These are phyloP conservation scores for Pythium vanterpoolii DNA, from an alignment of 352 stramenopile species.

Conservation along the genomic window DNA sequence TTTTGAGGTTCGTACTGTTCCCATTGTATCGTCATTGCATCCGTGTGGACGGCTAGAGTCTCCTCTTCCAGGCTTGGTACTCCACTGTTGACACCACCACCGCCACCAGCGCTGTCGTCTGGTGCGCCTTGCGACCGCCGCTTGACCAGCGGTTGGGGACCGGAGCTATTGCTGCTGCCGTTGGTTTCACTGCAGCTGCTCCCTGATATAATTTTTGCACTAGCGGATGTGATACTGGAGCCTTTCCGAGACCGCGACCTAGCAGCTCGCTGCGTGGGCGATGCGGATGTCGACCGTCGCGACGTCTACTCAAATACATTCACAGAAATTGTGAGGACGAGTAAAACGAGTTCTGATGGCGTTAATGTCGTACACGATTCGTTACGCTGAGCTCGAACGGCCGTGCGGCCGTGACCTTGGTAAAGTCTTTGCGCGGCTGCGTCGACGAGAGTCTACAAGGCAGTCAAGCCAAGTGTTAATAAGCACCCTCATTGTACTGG, in stretches of 20 bases:
- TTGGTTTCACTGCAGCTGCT: neutral
- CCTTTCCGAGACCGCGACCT: conserved; percentile 2
- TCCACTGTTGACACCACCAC: neutral
- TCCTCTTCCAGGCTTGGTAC: neutral
- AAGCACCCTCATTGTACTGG: neutral
- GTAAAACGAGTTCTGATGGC: no score
- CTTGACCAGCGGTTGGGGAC: neutral
- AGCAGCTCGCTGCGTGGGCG: conserved; percentile 9
- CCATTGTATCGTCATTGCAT: neutral
- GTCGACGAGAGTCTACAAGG: conserved; percentile 12
- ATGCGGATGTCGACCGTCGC: conserved; percentile 18
- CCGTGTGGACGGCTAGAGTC: no score
- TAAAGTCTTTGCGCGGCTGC: conserved; percentile 50
- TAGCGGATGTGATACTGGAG: neutral
- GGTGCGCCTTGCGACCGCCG: neutral
- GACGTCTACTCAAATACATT: conserved; percentile 8
- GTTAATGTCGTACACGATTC: conserved; percentile 41
- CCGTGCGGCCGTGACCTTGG: conserved; percentile 39
- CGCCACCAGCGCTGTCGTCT: neutral
- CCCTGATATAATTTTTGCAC: neutral
- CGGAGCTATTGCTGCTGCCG: neutral
- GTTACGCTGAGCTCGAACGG: conserved; percentile 63
- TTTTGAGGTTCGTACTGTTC: conserved; percentile 5
- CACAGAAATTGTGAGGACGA: no score
- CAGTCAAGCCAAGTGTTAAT: neutral